Conservation (phyloP, 139 green algal genomes). For the Chlamydomonas sp. region DNA sequence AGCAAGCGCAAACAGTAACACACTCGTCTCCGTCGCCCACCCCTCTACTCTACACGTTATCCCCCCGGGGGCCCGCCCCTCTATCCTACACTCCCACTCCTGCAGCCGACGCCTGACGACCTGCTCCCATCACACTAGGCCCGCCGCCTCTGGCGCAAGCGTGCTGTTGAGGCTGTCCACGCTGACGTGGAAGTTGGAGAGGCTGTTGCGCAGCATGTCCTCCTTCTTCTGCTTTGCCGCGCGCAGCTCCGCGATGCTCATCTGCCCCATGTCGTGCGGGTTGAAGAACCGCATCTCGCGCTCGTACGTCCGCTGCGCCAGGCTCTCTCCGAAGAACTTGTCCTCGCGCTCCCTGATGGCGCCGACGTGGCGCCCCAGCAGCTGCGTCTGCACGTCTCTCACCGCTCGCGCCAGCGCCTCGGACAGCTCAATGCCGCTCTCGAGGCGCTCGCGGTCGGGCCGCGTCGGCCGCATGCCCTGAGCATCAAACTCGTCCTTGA, state of each 20-base stretch:
- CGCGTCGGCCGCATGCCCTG: conserved; percentile 28
- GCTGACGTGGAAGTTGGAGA: background rate
- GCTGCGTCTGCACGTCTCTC: conserved; percentile 21
- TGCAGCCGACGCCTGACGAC: too few relatives aligned
- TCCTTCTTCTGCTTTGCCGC: conserved; percentile 49
- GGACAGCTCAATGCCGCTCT: conserved; percentile 29
- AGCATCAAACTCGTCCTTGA: conserved; percentile 22
- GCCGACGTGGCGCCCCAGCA: conserved; percentile 21
- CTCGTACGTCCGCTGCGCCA: conserved; percentile 27
- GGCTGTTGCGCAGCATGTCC: conserved; percentile 8
- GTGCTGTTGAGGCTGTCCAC: too few relatives aligned
- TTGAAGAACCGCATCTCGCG: conserved; percentile 11
- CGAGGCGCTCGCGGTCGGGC: conserved; percentile 33
- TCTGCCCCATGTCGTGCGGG: conserved; percentile 38
- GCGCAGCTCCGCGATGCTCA: conserved; percentile 45
- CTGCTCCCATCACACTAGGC: too few relatives aligned
- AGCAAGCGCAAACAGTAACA: too few relatives aligned
- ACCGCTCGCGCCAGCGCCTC: conserved; percentile 28
- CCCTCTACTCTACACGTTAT: too few relatives aligned
- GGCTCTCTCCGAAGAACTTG: conserved; percentile 31
- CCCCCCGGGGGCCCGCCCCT: too few relatives aligned
- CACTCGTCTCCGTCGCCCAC: too few relatives aligned
- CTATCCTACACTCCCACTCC: too few relatives aligned
- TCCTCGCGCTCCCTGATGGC: conserved; percentile 7
- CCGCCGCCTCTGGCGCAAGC: too few relatives aligned